Percentiles rank a stretch among this genome's conserved stretches.
phyloP scores from a whole-genome alignment of 2,329 filamentous ascomycete species.

The Colletotrichum tropicale region DNA sequence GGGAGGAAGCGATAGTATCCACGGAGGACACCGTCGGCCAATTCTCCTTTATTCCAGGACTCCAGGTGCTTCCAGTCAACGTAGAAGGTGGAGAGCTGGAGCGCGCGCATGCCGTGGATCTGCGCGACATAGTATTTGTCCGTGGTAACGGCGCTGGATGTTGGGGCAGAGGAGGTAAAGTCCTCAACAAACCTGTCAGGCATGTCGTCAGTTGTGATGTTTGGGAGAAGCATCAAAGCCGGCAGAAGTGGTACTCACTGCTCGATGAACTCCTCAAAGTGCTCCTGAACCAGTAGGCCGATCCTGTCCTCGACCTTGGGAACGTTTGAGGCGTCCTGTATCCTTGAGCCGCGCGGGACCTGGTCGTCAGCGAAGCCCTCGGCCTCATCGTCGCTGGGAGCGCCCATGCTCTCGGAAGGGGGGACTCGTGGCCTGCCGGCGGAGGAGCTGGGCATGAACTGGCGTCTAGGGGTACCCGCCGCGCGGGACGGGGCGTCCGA shows the following conservation, averaged over 20 bases:
- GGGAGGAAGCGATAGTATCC: conserved; percentile 96
- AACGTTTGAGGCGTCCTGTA: conserved; percentile 56
- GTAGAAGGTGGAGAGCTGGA: conserved; percentile 83
- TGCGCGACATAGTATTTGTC: conserved; percentile 87
- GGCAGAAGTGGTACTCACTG: conserved; percentile 52
- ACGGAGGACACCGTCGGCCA: conserved; percentile 85
- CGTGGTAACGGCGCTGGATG: conserved; percentile 73
- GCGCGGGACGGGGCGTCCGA: conserved; percentile 56
- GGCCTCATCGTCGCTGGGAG: conserved; percentile 65
- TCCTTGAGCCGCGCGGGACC: conserved; percentile 56
- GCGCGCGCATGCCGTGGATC: conserved; percentile 77
- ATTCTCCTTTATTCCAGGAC: conserved; percentile 75
- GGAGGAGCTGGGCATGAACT: conserved; percentile 51
- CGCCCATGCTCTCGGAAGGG: conserved; percentile 66
- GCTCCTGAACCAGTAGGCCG: conserved; percentile 74
- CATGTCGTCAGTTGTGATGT: conserved; percentile 4
- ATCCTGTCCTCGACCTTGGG: conserved; percentile 78
- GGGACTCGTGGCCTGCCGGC: conserved; percentile 61
- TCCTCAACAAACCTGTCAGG: conserved; percentile 68
- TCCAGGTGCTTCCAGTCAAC: conserved; percentile 87
- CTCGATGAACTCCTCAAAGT: conserved; percentile 83
- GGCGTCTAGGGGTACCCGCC: conserved; percentile 46
- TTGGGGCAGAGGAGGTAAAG: conserved; percentile 65
- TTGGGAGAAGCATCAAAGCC: neutral
- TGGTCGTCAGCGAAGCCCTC: conserved; percentile 70